Conservation (phyloP, 1,284 basidiomycete species). For the Ceratobasidium sp. region DNA sequence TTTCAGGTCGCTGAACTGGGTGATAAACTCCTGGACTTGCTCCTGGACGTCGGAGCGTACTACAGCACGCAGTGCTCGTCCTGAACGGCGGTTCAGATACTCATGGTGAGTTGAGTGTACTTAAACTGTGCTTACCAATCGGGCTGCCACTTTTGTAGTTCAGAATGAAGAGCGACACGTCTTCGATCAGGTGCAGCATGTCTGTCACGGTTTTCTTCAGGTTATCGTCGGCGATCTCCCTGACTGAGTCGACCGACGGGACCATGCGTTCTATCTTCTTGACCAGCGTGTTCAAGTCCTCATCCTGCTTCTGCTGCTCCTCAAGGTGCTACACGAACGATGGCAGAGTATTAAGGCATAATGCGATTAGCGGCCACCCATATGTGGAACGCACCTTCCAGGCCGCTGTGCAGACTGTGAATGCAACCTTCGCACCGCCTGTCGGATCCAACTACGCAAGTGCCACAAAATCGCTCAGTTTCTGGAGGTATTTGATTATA, state of each 20-base stretch:
- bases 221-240: background rate
- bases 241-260: background rate
- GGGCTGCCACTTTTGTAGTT: too few species aligned
- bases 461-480: background rate
- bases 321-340: constrained; percentile 8
- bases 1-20: too few species aligned
- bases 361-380: background rate
- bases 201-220: background rate
- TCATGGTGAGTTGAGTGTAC: too few species aligned
- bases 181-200: constrained; percentile 19
- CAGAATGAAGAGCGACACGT: too few species aligned
- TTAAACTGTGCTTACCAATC: too few species aligned
- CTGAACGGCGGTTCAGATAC: too few species aligned
- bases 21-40: too few species aligned
- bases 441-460: background rate
- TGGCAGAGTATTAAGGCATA: background rate
- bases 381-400: constrained; percentile 7
- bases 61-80: too few species aligned
- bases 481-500: background rate
- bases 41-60: background rate
- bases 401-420: background rate
- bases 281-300: background rate
- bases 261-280: background rate
- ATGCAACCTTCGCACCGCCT: constrained; percentile 1
- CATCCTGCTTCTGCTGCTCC: background rate